Base-by-base conservation (phyloP, 2,329 filamentous ascomycete species). In the Hawksworthiomyces lignivorus region DNA sequence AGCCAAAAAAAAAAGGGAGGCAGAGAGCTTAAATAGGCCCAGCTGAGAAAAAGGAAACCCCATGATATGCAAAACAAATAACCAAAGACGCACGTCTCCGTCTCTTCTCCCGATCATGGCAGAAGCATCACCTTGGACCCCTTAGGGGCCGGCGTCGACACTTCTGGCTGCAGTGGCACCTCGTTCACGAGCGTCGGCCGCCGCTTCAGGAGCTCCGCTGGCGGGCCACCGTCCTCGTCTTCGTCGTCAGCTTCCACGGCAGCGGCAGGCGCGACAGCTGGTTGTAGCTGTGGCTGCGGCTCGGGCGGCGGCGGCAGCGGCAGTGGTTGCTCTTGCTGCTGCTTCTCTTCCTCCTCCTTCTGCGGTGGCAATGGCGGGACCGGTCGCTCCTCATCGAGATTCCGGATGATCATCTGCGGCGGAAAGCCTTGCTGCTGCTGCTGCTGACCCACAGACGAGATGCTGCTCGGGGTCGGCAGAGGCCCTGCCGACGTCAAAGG, bases 51-150 rank as follows among this genome's bases (percentile, higher is more conserved):
- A 21, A 21, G 15, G 19, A 8, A n/a, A n/a, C n/a, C n/a, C n/a
- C n/a, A n/a, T n/a, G n/a, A n/a, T 4, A 32, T 7, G 10, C 6
- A 32, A 32, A 18, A 30, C 10, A 30, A 30, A 30, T 6, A n/a
- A 30, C 8, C 7, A 27, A 27, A 27, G 24, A 14, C n/a, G 24
- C 8, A 30, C 12, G 7, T 6, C 7, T 7, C n/a, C 29, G n/a
- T 17, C n/a, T 7, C 29, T 3, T 5, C 18, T 7, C n/a, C n/a
- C n/a, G n/a, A n/a, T 48, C 10, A 48, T 6, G 44, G 47, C 26
- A 46, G 29, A 10, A 48, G 39, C 34, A 43, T 33, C 27, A 46
- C 45, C 32, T 46, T 46, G 35, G 47, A 46, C 12, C 43, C 43
- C 18, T 37, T 17, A 3, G 20, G 20, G 3, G 12, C 4, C 10